Percentiles rank a stretch among this genome's conserved stretches.
phyloP scores from a whole-genome alignment of 192 early-diverging fungal species.

The Paraglomus brasilianum region DNA sequence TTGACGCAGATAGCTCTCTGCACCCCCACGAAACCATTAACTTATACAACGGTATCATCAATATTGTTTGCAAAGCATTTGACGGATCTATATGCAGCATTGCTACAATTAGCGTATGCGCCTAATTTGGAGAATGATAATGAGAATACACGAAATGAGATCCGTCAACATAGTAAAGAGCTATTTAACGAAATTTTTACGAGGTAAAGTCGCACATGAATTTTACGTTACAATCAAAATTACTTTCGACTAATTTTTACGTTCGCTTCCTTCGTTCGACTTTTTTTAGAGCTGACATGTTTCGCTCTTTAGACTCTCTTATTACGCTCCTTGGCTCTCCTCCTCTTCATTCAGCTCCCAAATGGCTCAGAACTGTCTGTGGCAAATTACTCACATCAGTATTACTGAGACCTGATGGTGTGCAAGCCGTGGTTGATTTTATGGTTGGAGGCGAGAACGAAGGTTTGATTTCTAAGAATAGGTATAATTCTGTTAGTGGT shows the following conservation, averaged over 20 bases:
- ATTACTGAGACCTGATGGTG: conserved; percentile 62
- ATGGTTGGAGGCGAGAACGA: conserved; percentile 57
- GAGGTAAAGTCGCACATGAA: conserved; percentile 25
- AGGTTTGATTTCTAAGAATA: conserved; percentile 26
- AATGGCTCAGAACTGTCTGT: conserved; percentile 67
- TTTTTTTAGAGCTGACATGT: conserved; percentile 47
- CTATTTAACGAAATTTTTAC: conserved; percentile 46
- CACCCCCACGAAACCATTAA: conserved; percentile 28
- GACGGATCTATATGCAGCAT: conserved; percentile 63
- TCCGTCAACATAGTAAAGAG: neutral
- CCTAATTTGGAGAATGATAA: conserved; percentile 39
- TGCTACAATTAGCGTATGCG: conserved; percentile 68
- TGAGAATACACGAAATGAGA: conserved; percentile 15
- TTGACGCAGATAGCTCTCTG: conserved; percentile 34
- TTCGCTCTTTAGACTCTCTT: conserved; percentile 63
- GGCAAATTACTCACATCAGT: conserved; percentile 68
- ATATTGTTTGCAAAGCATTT: conserved; percentile 57
- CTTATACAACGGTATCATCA: conserved; percentile 55
- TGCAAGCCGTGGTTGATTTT: conserved; percentile 64
- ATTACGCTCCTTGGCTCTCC: conserved; percentile 59
- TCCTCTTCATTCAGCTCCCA: conserved; percentile 47
- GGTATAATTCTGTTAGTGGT: neutral
- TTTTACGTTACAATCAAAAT: neutral
- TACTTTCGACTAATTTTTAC: neutral
- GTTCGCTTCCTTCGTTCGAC: conserved; percentile 28